A percentile compares a stretch with the other conserved stretches of the same genome.
Conservation (phyloP, 106 monocot genomes). For the Allium sativum region DNA sequence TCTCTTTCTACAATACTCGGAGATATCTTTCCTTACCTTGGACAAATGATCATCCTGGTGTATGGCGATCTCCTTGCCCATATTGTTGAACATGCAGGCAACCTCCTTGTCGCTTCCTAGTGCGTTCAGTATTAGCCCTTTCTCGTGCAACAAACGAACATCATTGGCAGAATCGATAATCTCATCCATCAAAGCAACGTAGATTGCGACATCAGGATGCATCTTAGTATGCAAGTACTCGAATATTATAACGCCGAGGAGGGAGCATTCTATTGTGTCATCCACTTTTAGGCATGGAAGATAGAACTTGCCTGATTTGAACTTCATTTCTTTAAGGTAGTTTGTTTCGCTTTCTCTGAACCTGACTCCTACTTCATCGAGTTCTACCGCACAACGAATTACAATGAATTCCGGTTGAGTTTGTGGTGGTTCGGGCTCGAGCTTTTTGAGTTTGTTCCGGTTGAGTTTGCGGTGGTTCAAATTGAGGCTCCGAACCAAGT, state of each 20-base stretch:
- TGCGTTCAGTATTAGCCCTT: slow-evolving; percentile 13
- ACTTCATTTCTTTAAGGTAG: no score
- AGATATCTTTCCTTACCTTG: not conserved
- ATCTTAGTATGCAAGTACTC: slow-evolving; percentile 15
- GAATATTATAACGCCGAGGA: slow-evolving; percentile 20
- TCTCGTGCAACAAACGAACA: slow-evolving; percentile 1
- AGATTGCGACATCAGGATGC: slow-evolving; percentile 8
- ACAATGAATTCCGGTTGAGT: no score
- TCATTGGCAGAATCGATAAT: slow-evolving; percentile 11
- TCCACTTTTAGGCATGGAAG: slow-evolving; percentile 11
- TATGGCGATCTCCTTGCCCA: not conserved
- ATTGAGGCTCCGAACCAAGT: no score
- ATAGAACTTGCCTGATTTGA: no score
- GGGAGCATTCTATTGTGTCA: slow-evolving; percentile 12
- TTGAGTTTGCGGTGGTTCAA: no score
- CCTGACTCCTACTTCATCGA: no score
- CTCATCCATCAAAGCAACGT: slow-evolving; percentile 12
- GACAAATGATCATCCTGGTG: not conserved
- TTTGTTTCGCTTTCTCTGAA: no score
- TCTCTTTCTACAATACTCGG: not conserved
- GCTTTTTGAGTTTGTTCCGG: no score
- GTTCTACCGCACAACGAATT: no score
- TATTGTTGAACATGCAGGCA: not conserved
- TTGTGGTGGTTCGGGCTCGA: no score
- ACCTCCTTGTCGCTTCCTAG: slow-evolving; percentile 15